Evolutionary conservation across 202 grass and related monocot species (phyloP).

Genomic region (Elaeis oleifera): DNA sequence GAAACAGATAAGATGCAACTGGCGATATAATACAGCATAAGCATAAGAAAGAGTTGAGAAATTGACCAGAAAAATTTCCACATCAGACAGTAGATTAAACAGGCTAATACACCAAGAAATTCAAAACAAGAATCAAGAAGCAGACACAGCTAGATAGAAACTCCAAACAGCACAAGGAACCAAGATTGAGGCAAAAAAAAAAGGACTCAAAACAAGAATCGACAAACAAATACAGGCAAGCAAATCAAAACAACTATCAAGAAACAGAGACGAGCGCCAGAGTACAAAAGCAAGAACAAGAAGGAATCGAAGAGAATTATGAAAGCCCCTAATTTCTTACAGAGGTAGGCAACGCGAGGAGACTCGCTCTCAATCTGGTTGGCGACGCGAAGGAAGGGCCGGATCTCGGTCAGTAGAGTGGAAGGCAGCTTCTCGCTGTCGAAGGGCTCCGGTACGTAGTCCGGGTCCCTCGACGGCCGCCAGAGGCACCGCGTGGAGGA

Average conservation of each 20-base stretch:
- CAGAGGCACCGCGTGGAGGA: slow-evolving; percentile 4
- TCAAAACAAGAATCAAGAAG: too few species aligned
- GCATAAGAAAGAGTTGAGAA: too few species aligned
- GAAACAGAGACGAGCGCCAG: background rate
- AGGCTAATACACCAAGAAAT: too few species aligned
- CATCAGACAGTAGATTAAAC: too few species aligned
- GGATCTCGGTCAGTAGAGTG: slow-evolving; percentile 58
- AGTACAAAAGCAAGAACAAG: background rate
- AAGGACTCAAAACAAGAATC: too few species aligned
- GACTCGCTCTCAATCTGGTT: slow-evolving; percentile 64
- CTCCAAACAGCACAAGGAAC: too few species aligned
- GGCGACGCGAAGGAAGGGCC: slow-evolving; percentile 78
- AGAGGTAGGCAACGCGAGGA: slow-evolving; percentile 78
- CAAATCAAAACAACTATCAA: background rate
- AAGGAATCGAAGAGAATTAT: background rate
- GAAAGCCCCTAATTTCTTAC: slow-evolving; percentile 26
- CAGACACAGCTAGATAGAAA: too few species aligned
- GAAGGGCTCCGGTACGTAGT: slow-evolving; percentile 37
- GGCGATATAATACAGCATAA: too few species aligned
- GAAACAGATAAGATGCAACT: too few species aligned
- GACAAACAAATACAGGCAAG: too few species aligned
- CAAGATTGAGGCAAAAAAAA: too few species aligned
- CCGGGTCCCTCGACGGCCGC: background rate
- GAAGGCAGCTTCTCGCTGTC: slow-evolving; percentile 86
- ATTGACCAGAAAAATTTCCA: too few species aligned